Conservation (phyloP, 1,284 basidiomycete species). For the Peniophora sp. region DNA sequence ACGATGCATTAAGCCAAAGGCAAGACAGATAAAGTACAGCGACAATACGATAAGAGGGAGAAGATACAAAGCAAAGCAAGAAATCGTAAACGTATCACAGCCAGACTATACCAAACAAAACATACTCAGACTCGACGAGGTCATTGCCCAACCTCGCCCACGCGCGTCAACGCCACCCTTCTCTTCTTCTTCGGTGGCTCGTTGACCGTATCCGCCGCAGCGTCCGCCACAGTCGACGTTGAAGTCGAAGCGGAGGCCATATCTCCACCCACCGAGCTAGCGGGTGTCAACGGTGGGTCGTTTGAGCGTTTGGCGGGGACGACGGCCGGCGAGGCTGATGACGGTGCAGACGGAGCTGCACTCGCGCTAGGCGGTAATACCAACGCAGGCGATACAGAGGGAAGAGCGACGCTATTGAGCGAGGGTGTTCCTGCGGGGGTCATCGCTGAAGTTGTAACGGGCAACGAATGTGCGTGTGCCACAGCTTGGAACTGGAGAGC, state of each 20-base stretch:
- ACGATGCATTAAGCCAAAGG: too few relatives aligned
- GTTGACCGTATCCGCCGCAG: conserved; percentile 11
- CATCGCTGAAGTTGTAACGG: conserved; percentile 34
- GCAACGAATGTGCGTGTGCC: conserved; percentile 72
- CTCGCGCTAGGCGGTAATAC: conserved; percentile 28
- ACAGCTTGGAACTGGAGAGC: conserved; percentile 82
- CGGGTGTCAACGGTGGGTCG: conserved; percentile 44
- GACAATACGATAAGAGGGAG: too few relatives aligned
- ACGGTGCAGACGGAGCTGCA: neutral
- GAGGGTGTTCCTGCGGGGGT: conserved; percentile 33
- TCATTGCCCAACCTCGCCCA: conserved; percentile 50
- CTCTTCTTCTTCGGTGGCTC: conserved; percentile 81
- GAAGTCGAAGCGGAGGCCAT: neutral
- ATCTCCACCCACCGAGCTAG: conserved; percentile 34
- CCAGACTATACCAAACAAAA: conserved; percentile 5
- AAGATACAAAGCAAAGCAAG: conserved; percentile 1
- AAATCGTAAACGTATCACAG: conserved; percentile 1
- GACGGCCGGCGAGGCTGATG: conserved; percentile 12
- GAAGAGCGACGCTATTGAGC: conserved; percentile 23
- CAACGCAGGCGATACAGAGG: conserved; percentile 26
- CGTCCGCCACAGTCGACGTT: too few relatives aligned
- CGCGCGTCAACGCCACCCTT: conserved; percentile 70
- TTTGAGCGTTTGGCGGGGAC: conserved; percentile 41
- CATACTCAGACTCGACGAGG: neutral
- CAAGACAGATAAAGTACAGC: too few relatives aligned